phyloP scores from a whole-genome alignment of 805 yeast genomes.

The Brettanomyces bruxellensis region DNA sequence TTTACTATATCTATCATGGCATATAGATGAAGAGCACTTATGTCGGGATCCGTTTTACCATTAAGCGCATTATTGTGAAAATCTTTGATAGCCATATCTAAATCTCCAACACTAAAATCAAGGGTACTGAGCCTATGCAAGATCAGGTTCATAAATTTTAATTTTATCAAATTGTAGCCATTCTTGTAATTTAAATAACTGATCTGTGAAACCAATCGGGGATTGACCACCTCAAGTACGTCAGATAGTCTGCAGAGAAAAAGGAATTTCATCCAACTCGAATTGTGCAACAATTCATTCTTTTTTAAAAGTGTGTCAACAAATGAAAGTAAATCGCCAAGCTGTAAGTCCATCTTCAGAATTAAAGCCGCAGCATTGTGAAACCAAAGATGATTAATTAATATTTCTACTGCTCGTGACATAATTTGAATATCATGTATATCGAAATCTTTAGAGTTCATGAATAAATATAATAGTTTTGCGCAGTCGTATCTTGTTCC shows the following conservation, averaged over 20 bases:
- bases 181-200: slow-evolving; percentile 3
- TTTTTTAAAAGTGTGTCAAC: slow-evolving; percentile 4
- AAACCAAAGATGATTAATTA: slow-evolving; percentile 6
- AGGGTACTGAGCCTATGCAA: neutral
- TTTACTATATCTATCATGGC: neutral
- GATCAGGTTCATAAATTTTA: slow-evolving; percentile 2
- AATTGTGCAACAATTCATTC: slow-evolving; percentile 5
- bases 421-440: no score
- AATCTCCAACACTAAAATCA: neutral
- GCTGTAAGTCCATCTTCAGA: slow-evolving; percentile 1
- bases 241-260: slow-evolving; percentile 7
- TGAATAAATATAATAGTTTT: no score
- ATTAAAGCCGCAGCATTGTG: slow-evolving; percentile 8
- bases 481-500: no score
- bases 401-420: neutral
- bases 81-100: neutral
- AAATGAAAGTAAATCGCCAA: slow-evolving; percentile 4
- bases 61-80: neutral
- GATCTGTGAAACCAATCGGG: slow-evolving; percentile 6
- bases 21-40: neutral
- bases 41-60: neutral
- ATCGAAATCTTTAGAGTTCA: no score
- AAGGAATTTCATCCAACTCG: slow-evolving; percentile 4
- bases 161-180: neutral
- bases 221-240: slow-evolving; percentile 3